Conservation (phyloP, 805 yeast species). For the Teunomyces stri region DNA sequence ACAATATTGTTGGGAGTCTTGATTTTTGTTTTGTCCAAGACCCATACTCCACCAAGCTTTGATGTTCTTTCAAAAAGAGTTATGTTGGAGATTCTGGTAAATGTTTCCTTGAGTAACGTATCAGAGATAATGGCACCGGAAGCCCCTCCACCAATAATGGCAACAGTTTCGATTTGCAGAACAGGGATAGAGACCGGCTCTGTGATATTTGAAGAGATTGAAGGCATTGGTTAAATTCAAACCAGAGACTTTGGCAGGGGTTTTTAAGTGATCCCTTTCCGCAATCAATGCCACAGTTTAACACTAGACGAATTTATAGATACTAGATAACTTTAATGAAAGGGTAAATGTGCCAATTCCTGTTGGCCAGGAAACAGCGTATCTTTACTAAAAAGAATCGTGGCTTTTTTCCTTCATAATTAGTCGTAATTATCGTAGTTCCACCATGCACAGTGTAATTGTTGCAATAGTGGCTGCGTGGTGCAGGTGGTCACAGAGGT, state of each 20-base stretch:
- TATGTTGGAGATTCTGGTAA: slow-evolving; percentile 25
- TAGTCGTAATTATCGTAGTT: too few species aligned
- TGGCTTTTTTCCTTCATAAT: too few species aligned
- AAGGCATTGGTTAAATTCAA: neutral
- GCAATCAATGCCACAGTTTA: slow-evolving; percentile 3
- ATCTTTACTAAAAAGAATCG: too few species aligned
- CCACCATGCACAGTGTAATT: neutral
- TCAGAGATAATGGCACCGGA: slow-evolving; percentile 46
- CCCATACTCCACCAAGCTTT: slow-evolving; percentile 46
- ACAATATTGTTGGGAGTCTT: slow-evolving; percentile 19
- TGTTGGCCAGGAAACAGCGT: too few species aligned
- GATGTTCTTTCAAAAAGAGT: slow-evolving; percentile 41
- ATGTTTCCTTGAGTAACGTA: slow-evolving; percentile 30
- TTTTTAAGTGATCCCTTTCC: neutral
- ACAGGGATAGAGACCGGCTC: slow-evolving; percentile 1
- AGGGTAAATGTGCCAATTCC: too few species aligned
- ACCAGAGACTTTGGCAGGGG: neutral
- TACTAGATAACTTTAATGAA: neutral
- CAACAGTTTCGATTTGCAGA: slow-evolving; percentile 26
- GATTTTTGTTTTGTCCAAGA: slow-evolving; percentile 22
- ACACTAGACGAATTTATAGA: neutral
- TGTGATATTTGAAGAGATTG: neutral
- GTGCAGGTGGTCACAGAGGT: neutral
- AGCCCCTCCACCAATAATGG: slow-evolving; percentile 53
- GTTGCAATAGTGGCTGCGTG: neutral